Percentiles rank a stretch among this genome's conserved stretches.
Conservation (phyloP, 805 yeast species). For the Kluyveromyces aestuarii region DNA sequence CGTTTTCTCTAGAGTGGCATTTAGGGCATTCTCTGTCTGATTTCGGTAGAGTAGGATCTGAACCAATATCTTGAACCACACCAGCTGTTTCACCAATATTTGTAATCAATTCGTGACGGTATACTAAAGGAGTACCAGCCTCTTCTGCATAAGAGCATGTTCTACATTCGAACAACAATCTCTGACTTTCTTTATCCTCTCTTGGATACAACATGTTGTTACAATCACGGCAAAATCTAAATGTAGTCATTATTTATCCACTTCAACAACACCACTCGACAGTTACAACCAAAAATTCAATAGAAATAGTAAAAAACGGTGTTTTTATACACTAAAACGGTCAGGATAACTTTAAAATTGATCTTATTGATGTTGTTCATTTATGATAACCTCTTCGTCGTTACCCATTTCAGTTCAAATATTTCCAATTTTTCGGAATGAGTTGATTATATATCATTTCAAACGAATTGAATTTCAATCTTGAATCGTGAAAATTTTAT, state of each 20-base stretch:
- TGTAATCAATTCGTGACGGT: conserved; percentile 85
- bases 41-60: conserved; percentile 96
- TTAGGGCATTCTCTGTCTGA: conserved; percentile 89
- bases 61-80: conserved; percentile 88
- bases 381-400: too few species aligned
- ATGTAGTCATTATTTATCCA: conserved; percentile 60
- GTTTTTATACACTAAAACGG: too few species aligned
- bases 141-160: conserved; percentile 90
- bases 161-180: conserved; percentile 83
- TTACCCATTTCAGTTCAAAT: too few species aligned
- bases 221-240: conserved; percentile 91
- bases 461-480: background rate
- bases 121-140: conserved; percentile 81
- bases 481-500: background rate
- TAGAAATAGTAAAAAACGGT: background rate
- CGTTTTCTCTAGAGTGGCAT: conserved; percentile 84
- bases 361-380: too few species aligned
- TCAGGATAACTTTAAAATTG: too few species aligned
- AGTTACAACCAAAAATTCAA: background rate
- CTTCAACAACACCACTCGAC: background rate
- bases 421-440: background rate
- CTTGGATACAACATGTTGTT: conserved; percentile 97
- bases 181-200: conserved; percentile 70
- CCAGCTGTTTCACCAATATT: conserved; percentile 94
- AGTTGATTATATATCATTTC: background rate